phyloP scores from a whole-genome alignment of 768 basidiomycete genomes.

The Chlorophyllum brunneum region DNA sequence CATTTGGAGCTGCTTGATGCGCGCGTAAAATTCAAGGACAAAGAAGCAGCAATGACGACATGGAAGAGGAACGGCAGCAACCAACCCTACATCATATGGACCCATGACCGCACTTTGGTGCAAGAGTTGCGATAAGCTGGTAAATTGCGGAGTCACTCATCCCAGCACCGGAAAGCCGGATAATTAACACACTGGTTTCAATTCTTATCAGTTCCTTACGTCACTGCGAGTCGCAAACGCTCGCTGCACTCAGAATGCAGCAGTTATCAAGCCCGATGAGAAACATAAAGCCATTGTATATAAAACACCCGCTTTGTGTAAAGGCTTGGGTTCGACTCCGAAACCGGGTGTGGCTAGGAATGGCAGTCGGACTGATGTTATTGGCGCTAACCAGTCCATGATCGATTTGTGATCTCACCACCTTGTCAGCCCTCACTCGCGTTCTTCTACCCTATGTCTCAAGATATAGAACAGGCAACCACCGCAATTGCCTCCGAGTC shows the following conservation, averaged over 20 bases:
- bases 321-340: no score
- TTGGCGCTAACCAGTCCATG: neutral
- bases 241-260: no score
- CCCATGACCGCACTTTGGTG: neutral
- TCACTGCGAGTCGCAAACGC: no score
- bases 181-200: no score
- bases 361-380: neutral
- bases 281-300: no score
- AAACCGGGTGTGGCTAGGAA: neutral
- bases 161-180: no score
- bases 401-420: slow-evolving; percentile 2
- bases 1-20: neutral
- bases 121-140: no score
- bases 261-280: no score
- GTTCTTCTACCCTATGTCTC: slow-evolving; percentile 4
- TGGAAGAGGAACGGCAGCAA: neutral
- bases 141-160: no score
- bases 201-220: no score
- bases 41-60: slow-evolving; percentile 3
- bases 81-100: slow-evolving; percentile 1
- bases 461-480: slow-evolving; percentile 26
- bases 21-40: neutral
- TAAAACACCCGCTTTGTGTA: no score
- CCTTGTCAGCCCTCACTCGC: neutral
- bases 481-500: slow-evolving; percentile 26